Base-by-base conservation (phyloP, 2,329 filamentous ascomycete species). In the Paramyrothecium sp. region DNA sequence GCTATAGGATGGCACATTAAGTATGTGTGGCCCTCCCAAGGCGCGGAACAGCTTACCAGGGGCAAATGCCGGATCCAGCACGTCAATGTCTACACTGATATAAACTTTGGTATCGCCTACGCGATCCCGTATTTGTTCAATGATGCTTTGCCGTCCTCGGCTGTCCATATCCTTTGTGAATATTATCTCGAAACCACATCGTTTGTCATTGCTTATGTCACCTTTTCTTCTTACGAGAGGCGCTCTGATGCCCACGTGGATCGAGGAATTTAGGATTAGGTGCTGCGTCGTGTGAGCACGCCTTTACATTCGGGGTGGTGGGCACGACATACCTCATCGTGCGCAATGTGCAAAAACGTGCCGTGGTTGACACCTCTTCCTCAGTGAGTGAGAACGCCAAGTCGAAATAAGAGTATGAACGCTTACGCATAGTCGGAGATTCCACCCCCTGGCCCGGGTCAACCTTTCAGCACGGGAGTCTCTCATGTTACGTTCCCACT, bases 81-180 rank as follows among this genome's bases (percentile, higher is more conserved):
- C 92, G 68, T 96, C 92, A 65, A 96, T 96, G 68, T 97, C 92
- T 5, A 78, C 84, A 38, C 85, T 89, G 11, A 96, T 77, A 69
- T 96, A 96, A 1, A 96, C 91, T 0, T 85, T 86, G 61, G 91
- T 85, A 21, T 87, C 89, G 1, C 91, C 91, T 5, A 96, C 86
- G 1, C 86, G 82, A 7, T 82, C 72, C 69, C 96, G 78, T 68
- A 97, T 96, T 46, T 78, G 76, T 20, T 85, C 76, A 17, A 93
- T 82, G 58, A 97, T 81, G 2, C 90, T 91, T 60, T 79, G 76
- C 0, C 86, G 82, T 26, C 92, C 92, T 11, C 95, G 74, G 26
- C 93, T 91, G 71, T 97, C 92, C 58, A 97, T 92, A 64, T 96
- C 92, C 71, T 96, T 91, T 11, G 90, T 85, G 2, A 85, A 82